Evolutionary conservation across 768 basidiomycete genomes (phyloP), one percentile per base, ranked within the genome.

Genomic region (Hemileccinum impolitum): DNA sequence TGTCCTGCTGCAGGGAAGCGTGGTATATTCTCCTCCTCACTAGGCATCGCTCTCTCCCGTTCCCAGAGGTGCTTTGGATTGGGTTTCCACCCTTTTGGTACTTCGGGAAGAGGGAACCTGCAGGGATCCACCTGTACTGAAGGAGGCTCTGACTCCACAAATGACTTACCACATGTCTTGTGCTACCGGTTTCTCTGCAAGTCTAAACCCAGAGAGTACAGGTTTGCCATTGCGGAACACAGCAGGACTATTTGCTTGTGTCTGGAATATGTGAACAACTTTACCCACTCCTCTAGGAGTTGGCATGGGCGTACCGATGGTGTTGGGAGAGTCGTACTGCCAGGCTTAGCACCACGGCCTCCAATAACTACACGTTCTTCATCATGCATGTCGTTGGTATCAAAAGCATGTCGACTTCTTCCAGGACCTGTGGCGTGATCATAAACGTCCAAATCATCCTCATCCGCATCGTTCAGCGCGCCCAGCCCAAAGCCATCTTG

Each of bases 401-500:
- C 87, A 59, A 85, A 89, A 7, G 87, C 86, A 38, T 80, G 72
- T 34, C 78, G 73, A 50, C 70, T 77, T 52, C 75, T 70, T 14
- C 72, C 68, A 13, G 62, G 60, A 28, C 65, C 47, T 2, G 56
- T 59, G 1, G 61, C 25, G 34, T 72, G 69, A 56, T 91, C 90
- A 56, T 94, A 94, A 5, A 93, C 74, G 56, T 94, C 91, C 30
- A 90, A 45, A 61, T 94, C 94, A 62, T 97, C 94, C 40, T 94
- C 91, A 42, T 97, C 94, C 2, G 91, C 94, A 47, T 96, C 94
- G 60, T 95, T 96, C 15, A 93, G 68, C 1, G 89, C 90, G 6
- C 92, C 91, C 15, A 94, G 73, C 32, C 92, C 93, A 59, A 94
- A 95, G 1, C 91, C 92, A 62, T 85, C 89, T 63, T 88, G 46